Evolutionary conservation across 2,329 filamentous ascomycete species (phyloP).

Genomic region (Camillea tinctor): DNA sequence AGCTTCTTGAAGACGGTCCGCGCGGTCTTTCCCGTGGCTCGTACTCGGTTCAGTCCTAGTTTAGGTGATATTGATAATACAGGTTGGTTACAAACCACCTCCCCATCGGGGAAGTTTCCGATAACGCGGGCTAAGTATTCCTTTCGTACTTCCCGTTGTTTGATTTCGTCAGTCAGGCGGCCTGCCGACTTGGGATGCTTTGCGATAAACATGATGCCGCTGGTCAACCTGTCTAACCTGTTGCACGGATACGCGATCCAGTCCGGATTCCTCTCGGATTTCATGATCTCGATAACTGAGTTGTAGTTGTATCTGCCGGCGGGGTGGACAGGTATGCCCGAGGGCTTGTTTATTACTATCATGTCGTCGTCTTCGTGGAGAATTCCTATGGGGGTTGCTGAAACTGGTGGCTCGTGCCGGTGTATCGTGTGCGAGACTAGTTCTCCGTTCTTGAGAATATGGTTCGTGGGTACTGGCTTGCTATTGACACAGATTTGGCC

Average conservation of each 20-base stretch:
- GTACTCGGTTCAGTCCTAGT: constrained; percentile 88
- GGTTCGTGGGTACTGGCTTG: constrained; percentile 63
- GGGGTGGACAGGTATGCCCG: constrained; percentile 91
- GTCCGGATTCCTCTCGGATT: constrained; percentile 61
- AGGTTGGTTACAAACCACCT: constrained; percentile 89
- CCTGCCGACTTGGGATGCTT: constrained; percentile 83
- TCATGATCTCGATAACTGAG: constrained; percentile 90
- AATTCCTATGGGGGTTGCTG: constrained; percentile 72
- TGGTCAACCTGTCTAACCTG: constrained; percentile 88
- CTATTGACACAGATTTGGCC: constrained; percentile 82
- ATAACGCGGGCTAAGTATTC: constrained; percentile 93
- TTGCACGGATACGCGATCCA: constrained; percentile 75
- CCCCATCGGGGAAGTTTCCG: constrained; percentile 87
- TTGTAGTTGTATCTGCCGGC: constrained; percentile 96
- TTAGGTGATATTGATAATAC: constrained; percentile 94
- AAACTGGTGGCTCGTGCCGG: constrained; percentile 92
- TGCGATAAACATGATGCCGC: constrained; percentile 96
- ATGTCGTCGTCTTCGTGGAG: constrained; percentile 91
- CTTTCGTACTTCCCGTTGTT: constrained; percentile 80
- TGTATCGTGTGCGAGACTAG: constrained; percentile 91
- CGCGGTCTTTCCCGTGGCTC: constrained; percentile 87
- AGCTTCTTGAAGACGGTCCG: constrained; percentile 88
- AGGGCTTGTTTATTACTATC: constrained; percentile 95
- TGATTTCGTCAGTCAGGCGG: constrained; percentile 72
- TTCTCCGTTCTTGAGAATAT: constrained; percentile 83